These are phyloP conservation scores for Saturnispora saitoi DNA, from an alignment of 805 yeast genomes.

Conservation along the genomic window DNA sequence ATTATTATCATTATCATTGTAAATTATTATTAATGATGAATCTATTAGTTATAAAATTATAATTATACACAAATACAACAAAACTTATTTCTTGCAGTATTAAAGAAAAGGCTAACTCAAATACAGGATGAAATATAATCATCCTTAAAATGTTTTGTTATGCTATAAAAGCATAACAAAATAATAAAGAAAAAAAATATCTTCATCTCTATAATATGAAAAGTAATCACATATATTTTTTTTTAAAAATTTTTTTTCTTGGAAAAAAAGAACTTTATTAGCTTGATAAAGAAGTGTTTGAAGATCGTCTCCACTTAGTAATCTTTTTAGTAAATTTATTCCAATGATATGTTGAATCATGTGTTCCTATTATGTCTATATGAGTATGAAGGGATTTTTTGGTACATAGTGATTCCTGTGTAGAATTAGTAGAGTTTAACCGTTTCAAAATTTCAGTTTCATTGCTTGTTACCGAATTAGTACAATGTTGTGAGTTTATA, in stretches of 20 bases:
- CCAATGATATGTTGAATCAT: constrained; percentile 14
- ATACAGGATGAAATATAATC: too few relatives aligned
- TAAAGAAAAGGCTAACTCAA: too few relatives aligned
- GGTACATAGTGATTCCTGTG: background rate
- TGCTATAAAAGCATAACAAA: too few relatives aligned
- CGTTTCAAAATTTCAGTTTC: background rate
- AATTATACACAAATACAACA: too few relatives aligned
- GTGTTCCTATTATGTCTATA: background rate
- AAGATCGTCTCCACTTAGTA: constrained; percentile 25
- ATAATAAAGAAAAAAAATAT: too few relatives aligned
- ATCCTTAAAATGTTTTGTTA: too few relatives aligned
- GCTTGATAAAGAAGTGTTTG: constrained; percentile 17
- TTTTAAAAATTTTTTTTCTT: background rate
- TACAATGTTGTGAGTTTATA: background rate
- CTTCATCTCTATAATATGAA: too few relatives aligned
- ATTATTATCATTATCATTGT: too few relatives aligned
- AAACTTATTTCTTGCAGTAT: too few relatives aligned
- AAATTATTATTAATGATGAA: too few relatives aligned
- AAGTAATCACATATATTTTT: too few relatives aligned
- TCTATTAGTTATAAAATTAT: too few relatives aligned
- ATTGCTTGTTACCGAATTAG: background rate
- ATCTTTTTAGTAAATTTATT: constrained; percentile 23
- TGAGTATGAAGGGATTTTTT: background rate
- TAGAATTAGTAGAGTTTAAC: background rate
- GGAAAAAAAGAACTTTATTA: background rate